phyloP scores from a whole-genome alignment of 805 yeast genomes.

The Vanderwaltozyma verrucispora region DNA sequence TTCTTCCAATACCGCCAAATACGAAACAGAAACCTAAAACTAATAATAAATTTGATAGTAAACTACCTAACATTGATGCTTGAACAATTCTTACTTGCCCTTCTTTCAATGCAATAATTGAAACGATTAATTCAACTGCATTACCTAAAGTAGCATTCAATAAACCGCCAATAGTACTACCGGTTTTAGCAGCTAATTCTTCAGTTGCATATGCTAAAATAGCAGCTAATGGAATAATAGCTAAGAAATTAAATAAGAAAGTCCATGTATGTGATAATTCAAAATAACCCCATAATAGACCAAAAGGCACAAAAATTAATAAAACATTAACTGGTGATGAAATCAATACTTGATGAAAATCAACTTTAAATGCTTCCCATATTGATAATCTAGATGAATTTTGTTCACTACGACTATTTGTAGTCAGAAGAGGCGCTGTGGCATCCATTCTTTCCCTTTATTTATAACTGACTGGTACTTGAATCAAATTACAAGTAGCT shows the following conservation, averaged over 20 bases:
- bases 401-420: constrained; percentile 2
- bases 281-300: constrained; percentile 59
- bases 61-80: constrained; percentile 94
- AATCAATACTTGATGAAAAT: constrained; percentile 26
- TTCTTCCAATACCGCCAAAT: constrained; percentile 81
- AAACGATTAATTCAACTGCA: constrained; percentile 93
- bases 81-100: constrained; percentile 92
- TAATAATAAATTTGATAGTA: constrained; percentile 74
- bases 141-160: constrained; percentile 96
- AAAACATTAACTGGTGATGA: constrained; percentile 70
- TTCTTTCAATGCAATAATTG: constrained; percentile 75
- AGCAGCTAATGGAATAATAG: constrained; percentile 88
- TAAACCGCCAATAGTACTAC: constrained; percentile 88
- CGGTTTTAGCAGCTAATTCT: constrained; percentile 76
- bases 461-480: neutral
- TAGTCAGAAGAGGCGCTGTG: constrained; percentile 2
- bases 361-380: constrained; percentile 15
- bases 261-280: constrained; percentile 44
- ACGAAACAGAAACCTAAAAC: constrained; percentile 94
- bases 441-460: constrained; percentile 1
- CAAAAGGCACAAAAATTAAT: constrained; percentile 80
- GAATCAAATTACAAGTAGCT: no score
- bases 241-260: constrained; percentile 72
- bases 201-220: constrained; percentile 89
- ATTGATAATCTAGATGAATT: constrained; percentile 1